A percentile compares a stretch with the other conserved stretches of the same genome.
phyloP scores from a whole-genome alignment of 768 basidiomycete genomes.

The Rhodotorula sphaerocarpa region DNA sequence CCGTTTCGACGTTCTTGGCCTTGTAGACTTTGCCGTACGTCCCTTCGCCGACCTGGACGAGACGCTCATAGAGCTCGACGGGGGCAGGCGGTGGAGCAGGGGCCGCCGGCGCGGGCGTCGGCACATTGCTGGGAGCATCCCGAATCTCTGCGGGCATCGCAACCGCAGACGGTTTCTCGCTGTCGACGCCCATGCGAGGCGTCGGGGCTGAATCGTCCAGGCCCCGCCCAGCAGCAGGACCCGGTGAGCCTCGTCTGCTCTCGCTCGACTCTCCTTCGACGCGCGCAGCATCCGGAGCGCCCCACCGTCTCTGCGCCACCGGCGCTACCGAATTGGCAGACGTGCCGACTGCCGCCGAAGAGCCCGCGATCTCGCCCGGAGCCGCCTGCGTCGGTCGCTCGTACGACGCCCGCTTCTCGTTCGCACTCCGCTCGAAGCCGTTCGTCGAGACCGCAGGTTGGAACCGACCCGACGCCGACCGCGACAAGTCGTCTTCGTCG shows the following conservation, averaged over 20 bases:
- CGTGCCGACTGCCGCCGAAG: neutral
- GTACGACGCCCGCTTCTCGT: conserved; percentile 10
- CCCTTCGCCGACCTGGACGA: conserved; percentile 93
- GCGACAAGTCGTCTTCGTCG: too few relatives aligned
- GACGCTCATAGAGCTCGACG: conserved; percentile 60
- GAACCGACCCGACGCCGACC: neutral
- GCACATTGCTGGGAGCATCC: too few relatives aligned
- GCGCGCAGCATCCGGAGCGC: too few relatives aligned
- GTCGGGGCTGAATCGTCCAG: neutral
- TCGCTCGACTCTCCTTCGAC: too few relatives aligned
- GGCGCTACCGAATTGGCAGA: conserved; percentile 9
- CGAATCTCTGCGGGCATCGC: too few relatives aligned
- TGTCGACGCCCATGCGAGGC: too few relatives aligned
- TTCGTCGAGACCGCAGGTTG: neutral
- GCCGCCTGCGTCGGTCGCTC: conserved; percentile 7
- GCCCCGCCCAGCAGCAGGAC: neutral
- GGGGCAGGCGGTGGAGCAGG: neutral
- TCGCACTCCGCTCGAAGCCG: neutral
- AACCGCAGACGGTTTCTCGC: too few relatives aligned
- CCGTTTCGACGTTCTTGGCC: conserved; percentile 72
- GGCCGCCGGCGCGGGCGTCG: neutral
- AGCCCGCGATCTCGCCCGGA: too few relatives aligned
- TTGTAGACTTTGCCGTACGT: conserved; percentile 99
- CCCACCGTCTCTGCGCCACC: conserved; percentile 2
- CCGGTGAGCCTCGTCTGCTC: too few relatives aligned